Percentiles rank a stretch among this genome's conserved stretches.
Evolutionary conservation across 306 rosid genomes (phyloP).

Genomic region (Argentina anserina): DNA sequence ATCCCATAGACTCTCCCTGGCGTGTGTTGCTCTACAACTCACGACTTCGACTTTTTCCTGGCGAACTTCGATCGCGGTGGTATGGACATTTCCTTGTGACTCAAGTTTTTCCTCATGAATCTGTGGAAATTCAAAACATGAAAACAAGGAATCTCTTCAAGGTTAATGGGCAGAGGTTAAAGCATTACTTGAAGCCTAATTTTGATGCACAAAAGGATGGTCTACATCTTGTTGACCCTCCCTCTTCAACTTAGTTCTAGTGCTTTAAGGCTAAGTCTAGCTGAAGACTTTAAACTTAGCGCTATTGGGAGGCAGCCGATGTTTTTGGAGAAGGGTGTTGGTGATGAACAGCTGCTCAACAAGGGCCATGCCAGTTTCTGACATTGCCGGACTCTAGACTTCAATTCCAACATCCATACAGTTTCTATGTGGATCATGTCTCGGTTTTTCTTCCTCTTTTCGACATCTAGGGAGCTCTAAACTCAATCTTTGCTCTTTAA

Average conservation of each 20-base stretch:
- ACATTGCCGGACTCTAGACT: too few species aligned
- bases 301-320: background rate
- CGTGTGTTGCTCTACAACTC: background rate
- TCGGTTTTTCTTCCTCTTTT: background rate
- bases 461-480: background rate
- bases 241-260: too few species aligned
- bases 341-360: background rate
- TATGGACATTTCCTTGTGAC: background rate
- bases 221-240: too few species aligned
- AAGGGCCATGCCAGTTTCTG: too few species aligned
- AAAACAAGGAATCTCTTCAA: background rate
- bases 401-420: too few species aligned
- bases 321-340: background rate
- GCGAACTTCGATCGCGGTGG: background rate
- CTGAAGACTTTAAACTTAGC: background rate
- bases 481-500: background rate
- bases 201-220: background rate
- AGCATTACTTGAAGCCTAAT: background rate
- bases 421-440: too few species aligned
- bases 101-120: background rate
- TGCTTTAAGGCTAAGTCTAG: background rate
- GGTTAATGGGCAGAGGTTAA: background rate
- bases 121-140: background rate
- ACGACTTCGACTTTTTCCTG: background rate
- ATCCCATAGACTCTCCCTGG: too few species aligned